Evolutionary conservation across 2,329 filamentous ascomycete species (phyloP).

Genomic region (Colletotrichum neosansevieriae): DNA sequence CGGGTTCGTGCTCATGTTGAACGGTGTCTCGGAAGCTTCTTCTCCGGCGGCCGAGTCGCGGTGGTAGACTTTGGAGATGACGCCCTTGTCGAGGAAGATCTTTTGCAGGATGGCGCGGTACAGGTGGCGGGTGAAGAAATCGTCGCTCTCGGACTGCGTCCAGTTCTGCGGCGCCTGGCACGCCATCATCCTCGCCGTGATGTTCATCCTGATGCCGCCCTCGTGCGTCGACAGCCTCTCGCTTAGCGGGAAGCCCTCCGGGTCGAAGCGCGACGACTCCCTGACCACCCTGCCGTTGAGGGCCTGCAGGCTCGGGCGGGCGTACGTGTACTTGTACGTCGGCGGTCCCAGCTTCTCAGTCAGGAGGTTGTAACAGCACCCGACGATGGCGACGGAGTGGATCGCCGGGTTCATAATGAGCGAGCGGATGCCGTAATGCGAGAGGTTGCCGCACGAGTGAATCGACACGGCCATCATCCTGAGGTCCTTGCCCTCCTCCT

Average conservation of each 20-base stretch:
- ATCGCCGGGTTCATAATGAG: constrained; percentile 87
- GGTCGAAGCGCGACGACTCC: constrained; percentile 81
- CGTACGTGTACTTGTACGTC: constrained; percentile 84
- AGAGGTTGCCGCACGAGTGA: constrained; percentile 97
- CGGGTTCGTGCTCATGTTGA: constrained; percentile 75
- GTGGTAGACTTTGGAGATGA: constrained; percentile 73
- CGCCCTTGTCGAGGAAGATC: constrained; percentile 87
- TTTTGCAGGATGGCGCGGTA: constrained; percentile 91
- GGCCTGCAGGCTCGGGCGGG: constrained; percentile 76
- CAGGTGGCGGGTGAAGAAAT: constrained; percentile 93
- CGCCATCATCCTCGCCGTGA: constrained; percentile 98
- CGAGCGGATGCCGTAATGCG: constrained; percentile 91
- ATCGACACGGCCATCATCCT: constrained; percentile 90
- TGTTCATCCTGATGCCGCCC: constrained; percentile 84
- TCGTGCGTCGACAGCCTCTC: constrained; percentile 71
- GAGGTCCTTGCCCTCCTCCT: constrained; percentile 51
- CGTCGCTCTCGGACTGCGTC: constrained; percentile 82
- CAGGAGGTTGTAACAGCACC: constrained; percentile 97
- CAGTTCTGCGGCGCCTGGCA: constrained; percentile 96
- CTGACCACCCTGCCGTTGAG: constrained; percentile 75
- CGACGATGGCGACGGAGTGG: constrained; percentile 92
- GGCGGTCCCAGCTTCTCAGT: constrained; percentile 90
- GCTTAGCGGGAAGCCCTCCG: constrained; percentile 95
- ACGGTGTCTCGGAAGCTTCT: constrained; percentile 52
- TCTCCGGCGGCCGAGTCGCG: constrained; percentile 46